phyloP scores from a whole-genome alignment of 805 yeast genomes.

The Wilhelminamyces savonicus region DNA sequence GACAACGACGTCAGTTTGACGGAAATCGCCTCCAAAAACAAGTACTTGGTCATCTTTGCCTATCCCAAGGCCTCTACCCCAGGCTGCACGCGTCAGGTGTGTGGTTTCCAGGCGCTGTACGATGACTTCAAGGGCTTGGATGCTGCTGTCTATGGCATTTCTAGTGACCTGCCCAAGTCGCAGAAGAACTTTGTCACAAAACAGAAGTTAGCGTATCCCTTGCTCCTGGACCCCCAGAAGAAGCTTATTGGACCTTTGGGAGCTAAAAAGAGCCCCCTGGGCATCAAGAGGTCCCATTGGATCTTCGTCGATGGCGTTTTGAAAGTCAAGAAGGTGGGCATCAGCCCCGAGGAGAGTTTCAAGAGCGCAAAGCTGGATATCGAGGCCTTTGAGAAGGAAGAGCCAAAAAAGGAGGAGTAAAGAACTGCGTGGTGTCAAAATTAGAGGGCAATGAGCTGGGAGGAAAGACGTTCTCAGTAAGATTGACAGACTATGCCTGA shows the following conservation, averaged over 20 bases:
- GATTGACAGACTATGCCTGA: neutral
- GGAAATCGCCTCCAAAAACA: conserved; percentile 23
- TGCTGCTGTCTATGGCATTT: conserved; percentile 69
- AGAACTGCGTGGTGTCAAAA: neutral
- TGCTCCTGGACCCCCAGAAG: conserved; percentile 71
- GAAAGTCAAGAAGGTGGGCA: conserved; percentile 43
- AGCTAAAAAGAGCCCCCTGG: conserved; percentile 72
- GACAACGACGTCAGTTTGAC: conserved; percentile 42
- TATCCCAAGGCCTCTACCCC: conserved; percentile 94
- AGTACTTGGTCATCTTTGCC: conserved; percentile 43
- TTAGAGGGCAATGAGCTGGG: neutral
- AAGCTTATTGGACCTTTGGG: conserved; percentile 70
- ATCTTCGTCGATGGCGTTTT: conserved; percentile 75
- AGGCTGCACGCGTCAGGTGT: conserved; percentile 93
- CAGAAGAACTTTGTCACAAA: conserved; percentile 72
- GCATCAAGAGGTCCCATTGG: conserved; percentile 89
- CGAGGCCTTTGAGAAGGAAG: conserved; percentile 29
- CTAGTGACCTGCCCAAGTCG: conserved; percentile 74
- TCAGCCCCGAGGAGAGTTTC: conserved; percentile 51
- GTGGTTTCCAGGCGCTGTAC: conserved; percentile 73
- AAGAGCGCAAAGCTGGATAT: conserved; percentile 54
- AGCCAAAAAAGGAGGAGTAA: too few relatives aligned
- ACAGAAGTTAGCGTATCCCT: conserved; percentile 64
- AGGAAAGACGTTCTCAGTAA: neutral
- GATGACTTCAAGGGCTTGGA: conserved; percentile 42